A percentile compares a stretch with the other conserved stretches of the same genome.
Conservation (phyloP, 352 stramenopile genomes). For the Saprolegnia parasitica region DNA sequence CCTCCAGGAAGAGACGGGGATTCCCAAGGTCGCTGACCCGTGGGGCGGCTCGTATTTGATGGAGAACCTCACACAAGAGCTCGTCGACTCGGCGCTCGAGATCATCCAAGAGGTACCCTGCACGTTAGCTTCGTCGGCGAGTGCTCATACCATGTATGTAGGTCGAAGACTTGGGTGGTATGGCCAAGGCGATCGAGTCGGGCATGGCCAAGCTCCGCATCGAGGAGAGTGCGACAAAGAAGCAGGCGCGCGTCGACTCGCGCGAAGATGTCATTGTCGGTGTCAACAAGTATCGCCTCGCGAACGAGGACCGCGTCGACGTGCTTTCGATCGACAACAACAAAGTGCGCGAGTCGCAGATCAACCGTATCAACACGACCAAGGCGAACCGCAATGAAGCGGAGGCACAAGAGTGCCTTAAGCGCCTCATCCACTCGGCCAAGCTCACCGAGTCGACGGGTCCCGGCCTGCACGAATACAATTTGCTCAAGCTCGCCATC, state of each 20-base stretch:
- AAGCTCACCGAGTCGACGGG: conserved; percentile 62
- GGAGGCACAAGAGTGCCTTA: conserved; percentile 54
- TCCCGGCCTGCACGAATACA: conserved; percentile 84
- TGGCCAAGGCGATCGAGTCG: conserved; percentile 96
- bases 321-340: conserved; percentile 93
- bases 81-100: conserved; percentile 64
- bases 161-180: conserved; percentile 91
- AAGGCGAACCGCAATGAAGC: conserved; percentile 83
- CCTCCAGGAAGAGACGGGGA: conserved; percentile 94
- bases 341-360: conserved; percentile 86
- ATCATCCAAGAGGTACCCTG: conserved; percentile 59
- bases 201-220: conserved; percentile 96
- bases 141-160: conserved; percentile 33
- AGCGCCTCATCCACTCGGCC: conserved; percentile 45
- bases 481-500: conserved; percentile 92
- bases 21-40: conserved; percentile 92
- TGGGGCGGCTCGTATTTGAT: conserved; percentile 98
- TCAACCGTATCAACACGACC: conserved; percentile 68
- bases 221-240: conserved; percentile 95
- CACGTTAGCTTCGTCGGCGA: neutral
- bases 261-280: conserved; percentile 93
- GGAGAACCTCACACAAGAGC: conserved; percentile 92
- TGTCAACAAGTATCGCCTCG: conserved; percentile 95
- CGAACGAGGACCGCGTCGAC: conserved; percentile 84
- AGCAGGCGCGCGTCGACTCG: conserved; percentile 94